Evolutionary conservation across 2,329 filamentous ascomycete species (phyloP), one percentile per base, ranked within the genome.

Genomic region (Monilinia fructigena): DNA sequence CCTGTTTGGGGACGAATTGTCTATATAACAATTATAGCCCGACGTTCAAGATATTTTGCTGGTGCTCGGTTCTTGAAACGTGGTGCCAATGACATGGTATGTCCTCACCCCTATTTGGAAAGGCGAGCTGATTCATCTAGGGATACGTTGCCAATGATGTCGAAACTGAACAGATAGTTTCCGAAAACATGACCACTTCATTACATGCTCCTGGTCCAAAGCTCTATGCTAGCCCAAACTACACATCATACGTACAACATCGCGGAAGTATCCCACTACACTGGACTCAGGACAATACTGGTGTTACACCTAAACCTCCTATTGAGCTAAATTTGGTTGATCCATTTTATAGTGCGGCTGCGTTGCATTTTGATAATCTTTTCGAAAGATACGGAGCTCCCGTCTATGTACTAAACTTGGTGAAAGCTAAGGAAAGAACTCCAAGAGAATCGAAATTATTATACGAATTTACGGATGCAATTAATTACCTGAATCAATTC

Each of bases 71-170:
- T 97, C 72, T 79, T 99, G 63, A 99, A 99, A 78, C 88, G 95
- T 67, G 95, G 95, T 42, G 91, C 93, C 58, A 99, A 99, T 74
- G 95, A 99, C 76, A 77, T 93, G 66, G 82, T 83, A 78, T 75
- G 70, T 56, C 18, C n/a, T 42, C 11, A 4, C 14, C 38, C 62
- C 31, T 31, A 28, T 48, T 48, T 23, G 14, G 23, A 40, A 14
- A 12, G 26, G n/a, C 28, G 38, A 60, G 61, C 72, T 71, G 50
- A 72, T 40, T 18, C 5, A 42, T 11, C 4, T 55, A 82, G 76
- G 94, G 95, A 18, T 96, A 96, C 76, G 95, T 99, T 65, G 96
- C 95, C 63, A 99, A 99, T 75, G 96, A 99, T 78, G 95, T 99
- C 31, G 96, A 99, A 79, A 98, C 95, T 0, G 95, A 99, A 78